Evolutionary conservation across 2,329 filamentous ascomycete species (phyloP), one percentile per base, ranked within the genome.

Genomic region (Hypomyces perniciosus): DNA sequence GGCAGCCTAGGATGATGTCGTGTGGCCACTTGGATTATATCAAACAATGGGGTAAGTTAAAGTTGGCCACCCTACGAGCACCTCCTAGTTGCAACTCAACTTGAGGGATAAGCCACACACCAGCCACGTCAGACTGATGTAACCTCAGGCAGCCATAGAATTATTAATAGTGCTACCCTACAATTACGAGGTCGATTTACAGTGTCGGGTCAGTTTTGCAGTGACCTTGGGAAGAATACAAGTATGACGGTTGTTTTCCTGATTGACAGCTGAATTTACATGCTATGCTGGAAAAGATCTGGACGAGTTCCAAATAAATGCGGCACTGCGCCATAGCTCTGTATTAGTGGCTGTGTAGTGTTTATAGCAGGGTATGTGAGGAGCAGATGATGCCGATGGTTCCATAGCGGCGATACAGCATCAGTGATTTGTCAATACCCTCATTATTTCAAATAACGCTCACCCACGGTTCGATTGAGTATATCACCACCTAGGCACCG

Each of bases 371-470:
- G 20, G 20, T 20, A 20, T 20, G 20, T 20, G 20, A 20, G 20
- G 20, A 20, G 20, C 20, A 20, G 51, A 57, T 58, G 56, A 58
- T 55, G 56, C 56, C 52, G 53, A 26, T 51, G 51, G 56, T 54
- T 57, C 53, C 49, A 52, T 52, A 50, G 44, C 28, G 31, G 50
- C 48, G 44, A 37, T 50, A 46, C 37, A 34, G 20, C 37, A 33
- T 6, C 12, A 6, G 33, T 34, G 52, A 54, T 54, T 54, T 54
- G 52, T 54, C 52, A 54, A 46, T 28, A 33, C 5, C 29, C 40
- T 13, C 41, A 28, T 34, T 20, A 20, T 20, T 20, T 20, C 20
- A 20, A 20, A 20, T 20, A 20, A 20, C 3, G 2, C 20, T 20
- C 20, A 20, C 20, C 20, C 20, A 20, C 3, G 20, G 20, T 20